Conservation (phyloP, 2,329 filamentous ascomycete genomes). For the Escovopsis sp. region DNA sequence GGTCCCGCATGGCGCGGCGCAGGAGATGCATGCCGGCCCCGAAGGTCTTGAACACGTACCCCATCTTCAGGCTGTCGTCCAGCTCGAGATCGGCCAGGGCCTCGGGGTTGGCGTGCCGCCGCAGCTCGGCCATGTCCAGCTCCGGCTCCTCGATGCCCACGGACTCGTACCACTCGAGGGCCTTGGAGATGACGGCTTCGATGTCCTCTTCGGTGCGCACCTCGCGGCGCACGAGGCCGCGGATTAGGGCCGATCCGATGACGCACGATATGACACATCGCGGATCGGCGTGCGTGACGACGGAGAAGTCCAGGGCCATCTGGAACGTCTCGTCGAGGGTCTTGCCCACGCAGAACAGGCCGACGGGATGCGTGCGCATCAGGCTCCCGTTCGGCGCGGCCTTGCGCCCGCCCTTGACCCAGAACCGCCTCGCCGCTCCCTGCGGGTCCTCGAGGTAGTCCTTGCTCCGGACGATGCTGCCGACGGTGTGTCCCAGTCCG, state of each 20-base stretch:
- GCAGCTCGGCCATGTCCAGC: constrained; percentile 27
- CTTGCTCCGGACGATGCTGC: constrained; percentile 25
- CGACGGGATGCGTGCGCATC: constrained; percentile 38
- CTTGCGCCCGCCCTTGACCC: constrained; percentile 24
- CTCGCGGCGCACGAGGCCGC: constrained; percentile 31
- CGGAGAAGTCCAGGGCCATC: constrained; percentile 25
- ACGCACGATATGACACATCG: constrained; percentile 35
- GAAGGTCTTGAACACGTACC: constrained; percentile 40
- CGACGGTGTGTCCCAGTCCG: constrained; percentile 33
- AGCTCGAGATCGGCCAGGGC: constrained; percentile 26
- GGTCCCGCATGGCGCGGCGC: constrained; percentile 26
- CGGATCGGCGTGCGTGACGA: constrained; percentile 35
- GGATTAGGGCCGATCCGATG: constrained; percentile 30
- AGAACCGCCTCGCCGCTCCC: constrained; percentile 23
- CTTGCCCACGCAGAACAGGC: constrained; percentile 29
- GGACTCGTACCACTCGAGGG: constrained; percentile 24
- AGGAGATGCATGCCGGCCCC: constrained; percentile 31
- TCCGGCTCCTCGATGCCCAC: constrained; percentile 15
- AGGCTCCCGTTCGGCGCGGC: constrained; percentile 36
- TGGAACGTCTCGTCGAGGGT: constrained; percentile 28
- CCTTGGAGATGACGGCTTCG: constrained; percentile 25
- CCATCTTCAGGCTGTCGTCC: constrained; percentile 30
- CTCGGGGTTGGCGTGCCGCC: constrained; percentile 22
- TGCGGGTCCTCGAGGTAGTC: constrained; percentile 26
- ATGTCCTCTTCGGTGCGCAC: constrained; percentile 24